A percentile compares a stretch with the other conserved stretches of the same genome.
phyloP scores from a whole-genome alignment of 169 alveolate genomes.

The Plasmodium coatneyi region DNA sequence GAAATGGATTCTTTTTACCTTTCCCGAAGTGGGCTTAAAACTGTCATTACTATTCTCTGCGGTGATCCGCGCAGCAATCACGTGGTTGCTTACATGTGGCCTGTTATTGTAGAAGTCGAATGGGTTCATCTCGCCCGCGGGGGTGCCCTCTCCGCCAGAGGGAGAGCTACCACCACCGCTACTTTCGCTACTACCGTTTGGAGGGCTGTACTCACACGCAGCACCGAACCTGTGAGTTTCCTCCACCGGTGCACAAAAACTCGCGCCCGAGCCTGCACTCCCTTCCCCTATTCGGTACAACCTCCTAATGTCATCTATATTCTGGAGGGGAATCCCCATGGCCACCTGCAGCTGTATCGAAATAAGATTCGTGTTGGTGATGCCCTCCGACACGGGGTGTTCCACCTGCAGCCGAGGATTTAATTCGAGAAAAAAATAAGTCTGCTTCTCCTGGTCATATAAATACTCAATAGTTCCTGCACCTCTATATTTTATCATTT shows the following conservation, averaged over 20 bases:
- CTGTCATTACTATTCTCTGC: constrained; percentile 91
- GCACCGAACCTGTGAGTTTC: neutral
- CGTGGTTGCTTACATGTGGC: constrained; percentile 77
- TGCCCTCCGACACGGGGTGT: constrained; percentile 95
- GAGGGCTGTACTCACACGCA: constrained; percentile 23
- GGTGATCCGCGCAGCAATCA: constrained; percentile 89
- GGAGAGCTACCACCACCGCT: neutral
- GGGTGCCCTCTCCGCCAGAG: neutral
- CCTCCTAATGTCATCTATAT: constrained; percentile 84
- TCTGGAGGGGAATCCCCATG: constrained; percentile 88
- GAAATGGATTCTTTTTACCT: constrained; percentile 77
- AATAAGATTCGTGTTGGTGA: constrained; percentile 89
- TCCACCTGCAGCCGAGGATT: constrained; percentile 94
- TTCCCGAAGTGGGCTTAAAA: constrained; percentile 90
- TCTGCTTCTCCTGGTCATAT: constrained; percentile 86
- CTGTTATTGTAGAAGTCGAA: constrained; percentile 74
- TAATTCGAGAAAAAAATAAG: constrained; percentile 90
- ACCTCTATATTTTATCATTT: constrained; percentile 89
- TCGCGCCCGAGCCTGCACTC: neutral
- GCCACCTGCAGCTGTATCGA: constrained; percentile 89
- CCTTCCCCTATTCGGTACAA: constrained; percentile 75
- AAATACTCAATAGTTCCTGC: constrained; percentile 96
- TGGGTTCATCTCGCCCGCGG: neutral
- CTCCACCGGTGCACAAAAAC: neutral
- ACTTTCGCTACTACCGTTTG: neutral